Base-by-base conservation (phyloP, 371 early-diverging fungal genomes). In the Syncephalastrum sp. region DNA sequence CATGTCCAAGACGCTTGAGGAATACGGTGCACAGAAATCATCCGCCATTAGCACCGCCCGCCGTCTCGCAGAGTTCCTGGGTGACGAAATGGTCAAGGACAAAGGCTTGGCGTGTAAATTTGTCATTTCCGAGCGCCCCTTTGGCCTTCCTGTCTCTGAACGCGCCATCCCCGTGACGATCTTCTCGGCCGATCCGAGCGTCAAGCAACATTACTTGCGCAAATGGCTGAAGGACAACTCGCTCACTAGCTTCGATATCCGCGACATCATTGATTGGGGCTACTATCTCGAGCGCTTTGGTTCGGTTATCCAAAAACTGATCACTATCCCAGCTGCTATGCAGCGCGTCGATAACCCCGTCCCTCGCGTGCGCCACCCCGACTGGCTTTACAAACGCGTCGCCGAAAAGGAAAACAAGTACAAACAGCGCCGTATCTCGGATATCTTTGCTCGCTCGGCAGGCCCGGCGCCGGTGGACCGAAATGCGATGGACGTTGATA, bases 291-390 rank as follows among this genome's bases (percentile, higher is more conserved):
- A 98, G 61, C 91, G 99, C 41, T 94, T 99, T 60, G 95, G 94
- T 16, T 87, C 90, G 21, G 94, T 96, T 1, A 91, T 99, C 63
- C 96, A 95, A 67, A 98, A 99, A 68, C 76, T 99, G 44, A 97
- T 99, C 61, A 95, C 98, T 4, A 97, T 99, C 63, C 99, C 99
- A 4, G 99, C 99, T 3, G 95, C 97, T 4, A 91, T 96, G 91
- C 99, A 99, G 72, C 85, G 88, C 23, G 88, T 99, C 4, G 33
- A 79, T 5, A 99, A 99, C 70, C 99, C 99, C 1, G 87, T 99
- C 3, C 91, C 93, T 15, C 82, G 98, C 23, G 87, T 99, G 3
- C 72, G 79, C 12, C 94, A 96, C 67, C 99, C 99, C 0, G 94
- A 97, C 53, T 99, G 99, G 99, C 72, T 99, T 41, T 70, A 75